Percentiles rank a stretch among this genome's conserved stretches.
Evolutionary conservation across 2,329 filamentous ascomycete genomes (phyloP).

Genomic region (Colletotrichum eleusines): DNA sequence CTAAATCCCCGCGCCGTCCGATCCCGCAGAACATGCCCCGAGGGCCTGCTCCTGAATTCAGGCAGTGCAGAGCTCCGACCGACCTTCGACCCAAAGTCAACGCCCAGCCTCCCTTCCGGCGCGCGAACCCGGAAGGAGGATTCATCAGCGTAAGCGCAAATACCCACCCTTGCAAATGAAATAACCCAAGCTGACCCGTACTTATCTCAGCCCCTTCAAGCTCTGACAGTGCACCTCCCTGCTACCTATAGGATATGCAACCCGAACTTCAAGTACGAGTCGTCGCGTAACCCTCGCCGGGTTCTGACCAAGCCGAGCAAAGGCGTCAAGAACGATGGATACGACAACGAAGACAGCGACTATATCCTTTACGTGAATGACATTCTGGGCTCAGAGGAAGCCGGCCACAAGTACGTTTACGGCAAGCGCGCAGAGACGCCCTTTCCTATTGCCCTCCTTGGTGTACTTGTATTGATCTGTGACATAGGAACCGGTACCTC

Average conservation of each 20-base stretch:
- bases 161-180: background rate
- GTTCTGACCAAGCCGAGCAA: conserved; percentile 99
- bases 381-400: conserved; percentile 96
- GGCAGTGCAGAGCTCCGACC: conserved; percentile 76
- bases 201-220: conserved; percentile 84
- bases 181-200: conserved; percentile 44
- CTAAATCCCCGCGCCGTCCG: conserved; percentile 66
- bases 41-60: conserved; percentile 88
- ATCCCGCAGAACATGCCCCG: conserved; percentile 62
- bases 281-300: conserved; percentile 92
- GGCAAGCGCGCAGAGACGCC: background rate
- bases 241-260: conserved; percentile 99
- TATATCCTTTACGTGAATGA: conserved; percentile 99
- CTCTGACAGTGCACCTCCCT: conserved; percentile 90
- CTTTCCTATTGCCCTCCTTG: background rate
- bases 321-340: conserved; percentile 97
- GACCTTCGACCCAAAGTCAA: conserved; percentile 89
- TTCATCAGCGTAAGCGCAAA: conserved; percentile 86
- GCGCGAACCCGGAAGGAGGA: conserved; percentile 95
- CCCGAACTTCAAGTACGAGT: conserved; percentile 98
- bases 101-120: conserved; percentile 87
- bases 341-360: conserved; percentile 98
- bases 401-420: conserved; percentile 86
- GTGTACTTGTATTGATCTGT: conserved; percentile 36
- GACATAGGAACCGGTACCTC: conserved; percentile 85